Percentiles rank a stretch among this genome's conserved stretches.
These are phyloP conservation scores for Podaxis sp. DNA, from an alignment of 768 basidiomycete genomes.

Conservation along the genomic window DNA sequence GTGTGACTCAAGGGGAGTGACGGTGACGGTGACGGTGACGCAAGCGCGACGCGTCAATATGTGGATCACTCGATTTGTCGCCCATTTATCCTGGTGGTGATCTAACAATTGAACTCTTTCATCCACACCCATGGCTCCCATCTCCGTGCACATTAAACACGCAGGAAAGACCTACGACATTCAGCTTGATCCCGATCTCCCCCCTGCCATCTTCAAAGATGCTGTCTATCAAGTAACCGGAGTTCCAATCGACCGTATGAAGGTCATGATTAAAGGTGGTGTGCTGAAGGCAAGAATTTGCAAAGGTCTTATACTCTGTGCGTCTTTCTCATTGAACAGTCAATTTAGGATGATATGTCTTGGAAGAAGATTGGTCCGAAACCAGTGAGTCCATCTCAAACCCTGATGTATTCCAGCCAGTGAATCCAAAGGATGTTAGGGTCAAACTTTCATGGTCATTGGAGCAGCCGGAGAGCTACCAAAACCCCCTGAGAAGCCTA, in stretches of 20 bases:
- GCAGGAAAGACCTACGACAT: constrained; percentile 78
- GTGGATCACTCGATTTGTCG: constrained; percentile 12
- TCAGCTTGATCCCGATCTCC: constrained; percentile 68
- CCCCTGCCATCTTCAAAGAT: constrained; percentile 78
- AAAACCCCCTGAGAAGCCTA: constrained; percentile 75
- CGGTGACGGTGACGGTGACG: constrained; percentile 12
- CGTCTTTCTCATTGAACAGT: not conserved
- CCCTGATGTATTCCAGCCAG: not conserved
- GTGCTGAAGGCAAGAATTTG: constrained; percentile 71
- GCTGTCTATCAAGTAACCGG: constrained; percentile 79
- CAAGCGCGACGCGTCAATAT: constrained; percentile 21
- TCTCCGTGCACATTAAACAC: constrained; percentile 87
- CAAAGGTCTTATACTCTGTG: not conserved
- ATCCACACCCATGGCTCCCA: constrained; percentile 51
- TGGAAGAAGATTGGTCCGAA: constrained; percentile 86
- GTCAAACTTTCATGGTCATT: constrained; percentile 90
- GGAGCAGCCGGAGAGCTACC: constrained; percentile 93
- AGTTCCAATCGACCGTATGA: constrained; percentile 90
- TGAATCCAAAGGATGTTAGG: constrained; percentile 40
- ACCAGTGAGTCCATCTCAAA: constrained; percentile 48
- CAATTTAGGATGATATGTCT: constrained; percentile 74
- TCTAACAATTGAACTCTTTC: constrained; percentile 6
- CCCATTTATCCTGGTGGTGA: not conserved
- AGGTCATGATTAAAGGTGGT: constrained; percentile 94
- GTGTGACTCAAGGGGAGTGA: not conserved